Base-by-base conservation (phyloP, 768 basidiomycete genomes). In the Termitomyces sp. region DNA sequence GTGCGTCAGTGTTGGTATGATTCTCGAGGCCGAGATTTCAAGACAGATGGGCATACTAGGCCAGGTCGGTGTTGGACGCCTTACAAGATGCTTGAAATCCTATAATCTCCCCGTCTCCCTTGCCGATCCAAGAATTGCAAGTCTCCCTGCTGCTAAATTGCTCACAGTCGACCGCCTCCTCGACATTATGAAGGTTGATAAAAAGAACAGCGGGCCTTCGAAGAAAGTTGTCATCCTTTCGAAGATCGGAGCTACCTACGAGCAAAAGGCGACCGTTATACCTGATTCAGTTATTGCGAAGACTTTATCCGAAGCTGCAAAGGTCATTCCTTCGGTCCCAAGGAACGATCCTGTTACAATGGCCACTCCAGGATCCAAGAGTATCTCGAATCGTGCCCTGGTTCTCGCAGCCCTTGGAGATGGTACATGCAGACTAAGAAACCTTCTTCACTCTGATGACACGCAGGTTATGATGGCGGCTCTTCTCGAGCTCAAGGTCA, bases 401-500 rank as follows among this genome's bases (percentile, higher is more conserved):
- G 87, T 98, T 1, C 83, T 99, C 29, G 96, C 97, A 9, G 94
- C 96, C 1, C 83, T 99, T 15, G 94, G 85, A 0, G 83, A 82
- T 47, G 97, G 96, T 1, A 92, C 88, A 0, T 97, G 95, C 72
- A 80, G 88, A 60, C 74, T 99, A 56, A 87, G 78, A 71, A 99
- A 99, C 65, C 74, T 99, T 5, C 77, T 99, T 36, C 96, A 98
- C 68, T 97, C 94, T 4, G 96, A 98, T 66, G 96, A 99, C 68
- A 99, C 97, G 0, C 94, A 95, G 64, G 96, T 99, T 54, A 99
- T 99, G 97, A 98, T 98, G 94, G 79, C 87, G 3, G 96, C 95
- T 34, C 79, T 98, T 31, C 76, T 84, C 44, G 92, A 94, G 54
- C 83, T 99, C 61, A 88, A 94, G 78, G 93, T 90, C 56, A 36